Evolutionary conservation across 768 basidiomycete genomes (phyloP), one percentile per base, ranked within the genome.

Genomic region (Leucosporidium scottii): DNA sequence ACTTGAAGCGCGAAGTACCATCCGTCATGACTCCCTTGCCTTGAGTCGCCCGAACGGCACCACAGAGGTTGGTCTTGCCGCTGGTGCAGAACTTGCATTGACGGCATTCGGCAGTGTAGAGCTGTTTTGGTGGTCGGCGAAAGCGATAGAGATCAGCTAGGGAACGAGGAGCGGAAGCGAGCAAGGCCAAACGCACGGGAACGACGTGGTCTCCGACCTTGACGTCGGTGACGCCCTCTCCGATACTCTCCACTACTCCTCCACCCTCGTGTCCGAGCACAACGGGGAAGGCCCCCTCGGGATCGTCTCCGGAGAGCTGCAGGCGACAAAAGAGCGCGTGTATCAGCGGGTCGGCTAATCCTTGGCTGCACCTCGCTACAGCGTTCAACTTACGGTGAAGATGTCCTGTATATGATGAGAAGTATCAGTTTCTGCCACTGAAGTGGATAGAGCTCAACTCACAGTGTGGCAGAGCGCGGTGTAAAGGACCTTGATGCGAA

Each of bases 1-100:
- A 85, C 59, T 85, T 87, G 86, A 99, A 99, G 59, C 96, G 90
- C 60, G 82, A 83, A 15, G 86, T 87, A 63, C 84, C 85, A 76
- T 98, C 92, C 44, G 94, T 91, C 93, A 99, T 96, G 28, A 94
- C 76, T 62, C 96, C 96, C 77, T 89, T 83, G 21, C 96, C 96
- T 61, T 76, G 75, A 0, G 92, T 96, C 15, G 89, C 82, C 65
- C 96, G 90, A 27, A 61, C 34, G 28, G 70, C 53, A 69, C 93
- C 88, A 77, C 94, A 99, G n/a, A 99, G 85, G 79, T 99, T 99
- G 65, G 96, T 99, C 83, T 98, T 98, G 62, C 80, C 80, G 25
- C 77, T 78, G 74, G 88, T 94, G 84, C 96, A 99, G 82, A 98
- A 98, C 79, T 97, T 98, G 82, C 96, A 99, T 80, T 99, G 88